Conservation (phyloP, 2,329 filamentous ascomycete genomes). For the Penicillium hesseltinei region DNA sequence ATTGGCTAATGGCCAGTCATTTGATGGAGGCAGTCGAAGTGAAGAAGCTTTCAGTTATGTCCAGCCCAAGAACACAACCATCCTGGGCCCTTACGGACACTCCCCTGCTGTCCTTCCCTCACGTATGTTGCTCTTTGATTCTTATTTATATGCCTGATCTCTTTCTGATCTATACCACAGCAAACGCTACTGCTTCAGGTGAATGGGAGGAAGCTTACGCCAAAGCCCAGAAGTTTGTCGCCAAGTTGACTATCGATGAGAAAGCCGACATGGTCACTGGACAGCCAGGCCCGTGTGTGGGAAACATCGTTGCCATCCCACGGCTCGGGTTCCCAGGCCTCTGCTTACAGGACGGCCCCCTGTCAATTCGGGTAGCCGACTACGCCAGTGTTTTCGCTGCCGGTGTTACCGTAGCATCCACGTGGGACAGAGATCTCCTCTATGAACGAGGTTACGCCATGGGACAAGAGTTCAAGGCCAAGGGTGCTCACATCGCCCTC, state of each 20-base stretch:
- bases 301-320: slow-evolving; percentile 32
- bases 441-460: slow-evolving; percentile 54
- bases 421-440: slow-evolving; percentile 57
- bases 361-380: slow-evolving; percentile 64
- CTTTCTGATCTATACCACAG: not conserved
- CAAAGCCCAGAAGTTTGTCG: slow-evolving; percentile 15
- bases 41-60: slow-evolving; percentile 8
- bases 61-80: slow-evolving; percentile 8
- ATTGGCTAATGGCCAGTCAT: slow-evolving; percentile 3
- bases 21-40: slow-evolving; percentile 2
- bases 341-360: slow-evolving; percentile 32
- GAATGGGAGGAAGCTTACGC: slow-evolving; percentile 4
- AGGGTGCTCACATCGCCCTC: slow-evolving; percentile 42
- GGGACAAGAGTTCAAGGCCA: slow-evolving; percentile 49
- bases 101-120: slow-evolving; percentile 8
- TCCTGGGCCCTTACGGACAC: slow-evolving; percentile 6
- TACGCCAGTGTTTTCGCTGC: slow-evolving; percentile 71
- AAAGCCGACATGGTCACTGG: slow-evolving; percentile 31
- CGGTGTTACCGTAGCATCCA: slow-evolving; percentile 67
- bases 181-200: not conserved
- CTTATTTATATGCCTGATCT: no score
- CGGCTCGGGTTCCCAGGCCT: slow-evolving; percentile 31
- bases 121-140: not conserved
- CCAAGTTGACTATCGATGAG: slow-evolving; percentile 24
- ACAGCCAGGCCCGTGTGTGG: slow-evolving; percentile 30